Percentiles rank a stretch among this genome's conserved stretches.
phyloP scores from a whole-genome alignment of 805 yeast species.

The Teunomyces cretensis region DNA sequence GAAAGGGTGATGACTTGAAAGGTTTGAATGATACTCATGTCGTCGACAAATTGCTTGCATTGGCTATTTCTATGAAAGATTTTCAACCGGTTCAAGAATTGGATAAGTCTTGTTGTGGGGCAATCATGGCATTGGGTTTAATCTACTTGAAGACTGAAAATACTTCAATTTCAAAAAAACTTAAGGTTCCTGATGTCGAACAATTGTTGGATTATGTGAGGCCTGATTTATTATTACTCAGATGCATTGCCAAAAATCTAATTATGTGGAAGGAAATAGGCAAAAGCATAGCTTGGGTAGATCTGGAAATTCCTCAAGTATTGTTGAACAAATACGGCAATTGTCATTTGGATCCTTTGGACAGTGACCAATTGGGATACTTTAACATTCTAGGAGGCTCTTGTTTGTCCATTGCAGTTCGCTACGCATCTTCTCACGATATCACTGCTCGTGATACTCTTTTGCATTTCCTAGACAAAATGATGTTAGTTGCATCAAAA shows the following conservation, averaged over 20 bases:
- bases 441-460: conserved; percentile 53
- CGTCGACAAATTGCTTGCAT: conserved; percentile 55
- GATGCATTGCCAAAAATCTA: conserved; percentile 62
- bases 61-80: conserved; percentile 62
- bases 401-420: conserved; percentile 71
- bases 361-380: conserved; percentile 61
- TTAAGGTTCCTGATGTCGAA: conserved; percentile 58
- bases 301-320: conserved; percentile 52
- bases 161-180: conserved; percentile 54
- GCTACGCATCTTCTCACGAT: conserved; percentile 70
- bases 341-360: conserved; percentile 30
- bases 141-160: conserved; percentile 71
- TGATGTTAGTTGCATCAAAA: conserved; percentile 43
- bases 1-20: conserved; percentile 62
- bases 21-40: conserved; percentile 64
- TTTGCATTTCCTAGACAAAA: conserved; percentile 52
- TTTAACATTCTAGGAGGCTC: conserved; percentile 73
- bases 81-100: conserved; percentile 56
- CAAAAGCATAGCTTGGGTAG: conserved; percentile 53
- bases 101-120: conserved; percentile 71
- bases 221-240: conserved; percentile 71
- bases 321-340: conserved; percentile 32
- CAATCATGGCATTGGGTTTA: conserved; percentile 71
- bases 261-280: conserved; percentile 72
- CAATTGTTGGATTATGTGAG: conserved; percentile 67